Conservation (phyloP, 2,329 filamentous ascomycete species). For the Nigrospora sphaerica region DNA sequence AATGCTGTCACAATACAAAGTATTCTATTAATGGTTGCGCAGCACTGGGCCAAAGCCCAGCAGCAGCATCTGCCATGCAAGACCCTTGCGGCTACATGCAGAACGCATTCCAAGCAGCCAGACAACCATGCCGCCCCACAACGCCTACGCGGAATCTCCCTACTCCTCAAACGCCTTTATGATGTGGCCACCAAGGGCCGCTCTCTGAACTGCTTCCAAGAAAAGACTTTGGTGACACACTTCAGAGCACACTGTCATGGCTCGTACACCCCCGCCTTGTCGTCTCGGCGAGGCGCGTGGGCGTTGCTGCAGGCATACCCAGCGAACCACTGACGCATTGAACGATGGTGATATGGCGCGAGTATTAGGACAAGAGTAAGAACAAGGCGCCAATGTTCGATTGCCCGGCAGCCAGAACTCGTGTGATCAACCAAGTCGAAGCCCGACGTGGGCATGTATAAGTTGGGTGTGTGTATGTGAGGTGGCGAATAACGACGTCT, state of each 20-base stretch:
- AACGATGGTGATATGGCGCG: too few species aligned
- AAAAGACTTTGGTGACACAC: conserved; percentile 4
- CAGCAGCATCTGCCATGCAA: conserved; percentile 5
- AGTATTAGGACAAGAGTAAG: conserved; percentile 20
- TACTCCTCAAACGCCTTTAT: conserved; percentile 6
- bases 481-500: too few species aligned
- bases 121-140: conserved; percentile 1
- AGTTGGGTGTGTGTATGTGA: too few species aligned
- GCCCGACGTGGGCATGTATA: conserved; percentile 2
- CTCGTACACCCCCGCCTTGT: conserved; percentile 1
- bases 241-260: conserved; percentile 3
- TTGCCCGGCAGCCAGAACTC: background rate
- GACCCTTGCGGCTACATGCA: conserved; percentile 1
- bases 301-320: background rate
- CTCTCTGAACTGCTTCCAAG: conserved; percentile 2
- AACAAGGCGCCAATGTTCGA: conserved; percentile 7
- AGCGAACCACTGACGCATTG: background rate
- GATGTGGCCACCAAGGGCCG: background rate
- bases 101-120: background rate
- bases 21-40: conserved; percentile 12
- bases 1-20: conserved; percentile 1
- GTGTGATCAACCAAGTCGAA: background rate
- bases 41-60: conserved; percentile 1
- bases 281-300: background rate
- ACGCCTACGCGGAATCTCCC: conserved; percentile 5